Percentiles rank a stretch among this genome's conserved stretches.
phyloP scores from a whole-genome alignment of 805 yeast genomes.

The Ogataea sp. region DNA sequence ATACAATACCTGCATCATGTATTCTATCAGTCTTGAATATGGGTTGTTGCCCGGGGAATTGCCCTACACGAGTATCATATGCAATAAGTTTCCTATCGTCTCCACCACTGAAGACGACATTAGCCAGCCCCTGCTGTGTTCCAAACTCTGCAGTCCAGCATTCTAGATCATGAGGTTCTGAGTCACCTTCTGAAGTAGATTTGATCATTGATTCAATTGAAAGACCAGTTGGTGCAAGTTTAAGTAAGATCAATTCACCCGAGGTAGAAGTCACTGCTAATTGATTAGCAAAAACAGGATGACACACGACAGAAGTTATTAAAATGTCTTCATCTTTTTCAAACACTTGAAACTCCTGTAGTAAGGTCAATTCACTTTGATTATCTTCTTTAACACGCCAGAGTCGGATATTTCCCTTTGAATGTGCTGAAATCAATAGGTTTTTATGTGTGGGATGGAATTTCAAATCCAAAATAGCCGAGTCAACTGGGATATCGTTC shows the following conservation, averaged over 20 bases:
- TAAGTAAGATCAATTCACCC: slow-evolving; percentile 48
- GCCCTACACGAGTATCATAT: no score
- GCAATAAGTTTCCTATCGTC: slow-evolving; percentile 78
- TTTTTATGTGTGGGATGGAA: slow-evolving; percentile 44
- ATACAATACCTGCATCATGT: slow-evolving; percentile 89
- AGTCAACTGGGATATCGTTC: slow-evolving; percentile 28
- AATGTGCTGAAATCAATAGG: slow-evolving; percentile 58
- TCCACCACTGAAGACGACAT: slow-evolving; percentile 79
- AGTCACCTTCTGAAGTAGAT: not conserved
- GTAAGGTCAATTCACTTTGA: slow-evolving; percentile 9
- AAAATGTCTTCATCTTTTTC: slow-evolving; percentile 27
- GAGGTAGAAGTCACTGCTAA: slow-evolving; percentile 57
- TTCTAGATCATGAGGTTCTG: slow-evolving; percentile 53
- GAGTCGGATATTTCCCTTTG: slow-evolving; percentile 63
- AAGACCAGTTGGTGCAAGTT: slow-evolving; percentile 14
- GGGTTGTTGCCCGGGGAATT: slow-evolving; percentile 43
- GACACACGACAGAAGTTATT: slow-evolving; percentile 59
- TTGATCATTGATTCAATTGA: slow-evolving; percentile 5
- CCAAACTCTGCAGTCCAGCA: slow-evolving; percentile 87
- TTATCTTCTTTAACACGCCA: slow-evolving; percentile 41
- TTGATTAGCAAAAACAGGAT: slow-evolving; percentile 29
- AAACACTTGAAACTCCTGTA: slow-evolving; percentile 35
- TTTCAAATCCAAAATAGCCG: slow-evolving; percentile 76
- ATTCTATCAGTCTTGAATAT: slow-evolving; percentile 39
- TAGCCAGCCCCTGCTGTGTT: slow-evolving; percentile 37